Conservation (phyloP, 768 basidiomycete species). For the Tylopilus subfusipes region DNA sequence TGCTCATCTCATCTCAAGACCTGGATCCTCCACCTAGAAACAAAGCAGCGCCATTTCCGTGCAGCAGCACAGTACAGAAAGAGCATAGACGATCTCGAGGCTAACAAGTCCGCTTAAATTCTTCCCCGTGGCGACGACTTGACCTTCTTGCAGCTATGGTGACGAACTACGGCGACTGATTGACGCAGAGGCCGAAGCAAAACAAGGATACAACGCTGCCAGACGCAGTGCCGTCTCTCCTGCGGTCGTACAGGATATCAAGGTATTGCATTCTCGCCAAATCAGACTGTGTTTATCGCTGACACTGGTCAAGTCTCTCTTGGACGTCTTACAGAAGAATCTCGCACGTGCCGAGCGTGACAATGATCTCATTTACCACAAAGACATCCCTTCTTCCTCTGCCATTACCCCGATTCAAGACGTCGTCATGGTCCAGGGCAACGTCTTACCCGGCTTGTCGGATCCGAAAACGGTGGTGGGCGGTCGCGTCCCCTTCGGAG, state of each 20-base stretch:
- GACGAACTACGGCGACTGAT: slow-evolving; percentile 76
- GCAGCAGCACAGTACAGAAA: slow-evolving; percentile 89
- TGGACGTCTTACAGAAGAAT: slow-evolving; percentile 65
- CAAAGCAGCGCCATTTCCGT: slow-evolving; percentile 81
- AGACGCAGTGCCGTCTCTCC: slow-evolving; percentile 59
- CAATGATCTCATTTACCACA: slow-evolving; percentile 94
- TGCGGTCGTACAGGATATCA: slow-evolving; percentile 72
- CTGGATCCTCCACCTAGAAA: slow-evolving; percentile 77
- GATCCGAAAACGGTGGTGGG: slow-evolving; percentile 57
- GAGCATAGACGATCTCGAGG: slow-evolving; percentile 83
- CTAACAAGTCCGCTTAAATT: slow-evolving; percentile 49
- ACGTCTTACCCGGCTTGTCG: slow-evolving; percentile 49
- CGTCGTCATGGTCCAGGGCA: slow-evolving; percentile 62
- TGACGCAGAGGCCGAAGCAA: slow-evolving; percentile 63
- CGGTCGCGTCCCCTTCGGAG: slow-evolving; percentile 64
- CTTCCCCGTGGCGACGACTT: not conserved
- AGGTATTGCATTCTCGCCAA: slow-evolving; percentile 42
- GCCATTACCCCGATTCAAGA: slow-evolving; percentile 63
- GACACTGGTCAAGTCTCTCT: slow-evolving; percentile 55
- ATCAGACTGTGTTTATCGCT: not conserved
- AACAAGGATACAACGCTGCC: slow-evolving; percentile 65
- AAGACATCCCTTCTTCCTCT: slow-evolving; percentile 73
- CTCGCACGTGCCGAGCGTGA: slow-evolving; percentile 76
- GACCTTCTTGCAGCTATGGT: slow-evolving; percentile 63
- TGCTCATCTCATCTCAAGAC: slow-evolving; percentile 37